phyloP scores from a whole-genome alignment of 805 yeast species.

The Yarrowia sp. region DNA sequence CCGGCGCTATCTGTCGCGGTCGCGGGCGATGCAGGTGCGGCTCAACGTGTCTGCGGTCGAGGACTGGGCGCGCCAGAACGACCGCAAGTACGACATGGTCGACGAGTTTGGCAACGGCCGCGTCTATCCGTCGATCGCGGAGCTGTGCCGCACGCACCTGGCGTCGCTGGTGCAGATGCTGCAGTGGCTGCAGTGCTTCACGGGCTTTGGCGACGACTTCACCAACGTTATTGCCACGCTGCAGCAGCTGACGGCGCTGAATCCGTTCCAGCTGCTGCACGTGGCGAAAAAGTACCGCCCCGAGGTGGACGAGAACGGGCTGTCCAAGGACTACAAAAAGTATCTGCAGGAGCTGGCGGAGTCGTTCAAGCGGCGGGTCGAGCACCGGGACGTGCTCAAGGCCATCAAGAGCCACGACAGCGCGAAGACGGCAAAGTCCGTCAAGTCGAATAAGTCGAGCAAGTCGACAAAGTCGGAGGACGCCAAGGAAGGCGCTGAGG shows the following conservation, averaged over 20 bases:
- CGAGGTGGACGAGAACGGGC: constrained; percentile 74
- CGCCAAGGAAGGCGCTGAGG: not conserved
- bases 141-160: constrained; percentile 64
- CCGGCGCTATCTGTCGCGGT: constrained; percentile 70
- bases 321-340: constrained; percentile 53
- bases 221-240: constrained; percentile 43
- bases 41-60: constrained; percentile 82
- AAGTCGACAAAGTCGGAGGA: not conserved
- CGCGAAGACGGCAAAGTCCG: not conserved
- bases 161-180: constrained; percentile 73
- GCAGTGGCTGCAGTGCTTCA: constrained; percentile 88
- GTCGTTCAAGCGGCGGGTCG: constrained; percentile 34
- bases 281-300: constrained; percentile 74
- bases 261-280: constrained; percentile 67
- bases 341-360: constrained; percentile 43
- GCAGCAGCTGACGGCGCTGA: constrained; percentile 62
- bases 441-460: constrained; percentile 7
- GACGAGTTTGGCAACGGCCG: constrained; percentile 32
- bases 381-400: constrained; percentile 1
- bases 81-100: constrained; percentile 46
- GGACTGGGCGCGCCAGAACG: constrained; percentile 85
- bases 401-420: constrained; percentile 24
- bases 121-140: constrained; percentile 56
- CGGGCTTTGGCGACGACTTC: constrained; percentile 57
- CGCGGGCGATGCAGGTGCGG: constrained; percentile 85